Conservation (phyloP, 495 filamentous ascomycete species). For the Xylaria telfairii region DNA sequence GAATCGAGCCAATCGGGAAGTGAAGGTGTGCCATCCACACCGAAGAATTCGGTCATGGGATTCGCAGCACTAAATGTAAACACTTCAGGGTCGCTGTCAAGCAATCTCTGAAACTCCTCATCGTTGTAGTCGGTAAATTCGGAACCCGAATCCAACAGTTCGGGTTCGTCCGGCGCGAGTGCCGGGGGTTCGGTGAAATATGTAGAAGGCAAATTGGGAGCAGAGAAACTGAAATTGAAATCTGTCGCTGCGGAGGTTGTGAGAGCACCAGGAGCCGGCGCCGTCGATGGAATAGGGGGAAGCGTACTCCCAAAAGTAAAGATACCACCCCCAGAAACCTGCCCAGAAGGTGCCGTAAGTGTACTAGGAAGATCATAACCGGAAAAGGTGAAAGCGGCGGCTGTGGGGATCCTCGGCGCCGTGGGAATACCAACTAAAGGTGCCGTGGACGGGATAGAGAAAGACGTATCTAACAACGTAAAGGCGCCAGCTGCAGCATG, state of each 20-base stretch:
- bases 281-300: no score
- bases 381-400: not conserved
- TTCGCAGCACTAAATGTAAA: not conserved
- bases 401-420: not conserved
- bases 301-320: no score
- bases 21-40: no score
- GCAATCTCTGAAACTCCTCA: not conserved
- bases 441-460: not conserved
- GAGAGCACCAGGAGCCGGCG: not conserved
- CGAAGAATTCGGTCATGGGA: no score
- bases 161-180: not conserved
- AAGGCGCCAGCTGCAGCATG: not conserved
- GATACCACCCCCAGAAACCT: no score
- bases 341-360: no score
- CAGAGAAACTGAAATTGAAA: not conserved
- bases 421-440: not conserved
- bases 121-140: not conserved
- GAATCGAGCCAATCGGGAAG: not conserved
- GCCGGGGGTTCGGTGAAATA: not conserved
- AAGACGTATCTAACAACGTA: not conserved
- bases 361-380: not conserved
- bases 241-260: no score
- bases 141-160: not conserved
- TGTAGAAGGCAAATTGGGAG: not conserved
- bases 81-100: not conserved